Conservation (phyloP, 495 filamentous ascomycete species). For the Hyphodiscus hymeniophilus region DNA sequence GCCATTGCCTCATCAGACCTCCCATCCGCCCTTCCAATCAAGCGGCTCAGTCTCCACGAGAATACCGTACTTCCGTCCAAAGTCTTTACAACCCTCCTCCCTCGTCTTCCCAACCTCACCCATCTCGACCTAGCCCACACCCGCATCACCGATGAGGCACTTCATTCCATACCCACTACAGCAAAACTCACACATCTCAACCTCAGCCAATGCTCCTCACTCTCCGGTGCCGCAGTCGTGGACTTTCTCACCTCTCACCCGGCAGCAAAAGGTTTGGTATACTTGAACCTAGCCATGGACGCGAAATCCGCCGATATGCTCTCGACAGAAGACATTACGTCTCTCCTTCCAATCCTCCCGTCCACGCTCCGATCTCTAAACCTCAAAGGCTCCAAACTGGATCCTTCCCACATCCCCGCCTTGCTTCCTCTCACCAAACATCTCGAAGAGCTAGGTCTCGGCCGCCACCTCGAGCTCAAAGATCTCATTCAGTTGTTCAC, state of each 20-base stretch:
- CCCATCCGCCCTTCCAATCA: conserved; percentile 44
- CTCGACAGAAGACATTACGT: conserved; percentile 53
- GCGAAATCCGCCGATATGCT: conserved; percentile 66
- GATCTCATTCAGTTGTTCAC: conserved; percentile 55
- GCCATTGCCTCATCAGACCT: conserved; percentile 18
- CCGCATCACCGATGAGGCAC: conserved; percentile 63
- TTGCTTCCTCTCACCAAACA: conserved; percentile 68
- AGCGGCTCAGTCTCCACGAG: conserved; percentile 71
- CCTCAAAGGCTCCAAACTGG: conserved; percentile 67
- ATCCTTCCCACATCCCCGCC: conserved; percentile 51
- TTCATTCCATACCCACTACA: conserved; percentile 61
- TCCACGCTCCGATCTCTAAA: conserved; percentile 64
- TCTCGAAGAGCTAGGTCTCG: conserved; percentile 70
- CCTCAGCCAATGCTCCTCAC: conserved; percentile 63
- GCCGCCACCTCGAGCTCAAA: conserved; percentile 54
- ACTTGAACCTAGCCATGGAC: conserved; percentile 69
- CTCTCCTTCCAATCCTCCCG: conserved; percentile 61
- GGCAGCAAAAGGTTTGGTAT: conserved; percentile 58
- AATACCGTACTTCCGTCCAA: conserved; percentile 65
- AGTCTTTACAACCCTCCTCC: conserved; percentile 62
- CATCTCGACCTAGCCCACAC: conserved; percentile 79
- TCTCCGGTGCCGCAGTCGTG: conserved; percentile 59
- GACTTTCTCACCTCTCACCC: conserved; percentile 69
- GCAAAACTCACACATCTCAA: conserved; percentile 75
- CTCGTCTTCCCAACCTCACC: conserved; percentile 60